Evolutionary conservation across 768 basidiomycete species (phyloP).

Genomic region (Boletus tomentosulus): DNA sequence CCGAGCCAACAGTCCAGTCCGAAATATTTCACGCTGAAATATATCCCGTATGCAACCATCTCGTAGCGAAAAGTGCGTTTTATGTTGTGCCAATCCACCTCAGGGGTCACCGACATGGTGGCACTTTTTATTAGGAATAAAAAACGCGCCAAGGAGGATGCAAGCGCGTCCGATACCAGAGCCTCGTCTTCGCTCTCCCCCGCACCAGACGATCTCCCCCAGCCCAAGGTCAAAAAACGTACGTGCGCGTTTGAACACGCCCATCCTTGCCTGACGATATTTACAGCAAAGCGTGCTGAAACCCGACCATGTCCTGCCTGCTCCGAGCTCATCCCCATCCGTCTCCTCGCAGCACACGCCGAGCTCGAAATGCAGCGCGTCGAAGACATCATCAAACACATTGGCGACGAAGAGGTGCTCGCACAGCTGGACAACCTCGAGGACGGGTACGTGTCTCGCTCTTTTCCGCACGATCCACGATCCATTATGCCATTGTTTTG

Average conservation of each 20-base stretch:
- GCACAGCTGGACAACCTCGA: conserved; percentile 46
- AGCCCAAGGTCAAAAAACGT: conserved; percentile 48
- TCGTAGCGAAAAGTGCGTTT: conserved; percentile 27
- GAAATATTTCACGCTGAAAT: neutral
- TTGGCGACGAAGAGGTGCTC: conserved; percentile 58
- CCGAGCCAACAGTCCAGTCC: neutral
- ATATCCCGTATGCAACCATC: conserved; percentile 9
- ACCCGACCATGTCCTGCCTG: conserved; percentile 75
- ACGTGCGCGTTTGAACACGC: conserved; percentile 18
- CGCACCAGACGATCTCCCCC: conserved; percentile 24
- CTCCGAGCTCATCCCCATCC: conserved; percentile 64
- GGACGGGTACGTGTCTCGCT: conserved; percentile 44
- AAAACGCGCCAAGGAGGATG: conserved; percentile 40
- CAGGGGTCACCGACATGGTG: neutral
- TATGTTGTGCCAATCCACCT: neutral
- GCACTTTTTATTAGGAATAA: conserved; percentile 38
- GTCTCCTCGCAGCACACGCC: conserved; percentile 62
- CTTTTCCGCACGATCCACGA: conserved; percentile 12
- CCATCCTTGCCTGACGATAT: neutral
- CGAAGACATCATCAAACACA: conserved; percentile 57
- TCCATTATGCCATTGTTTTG: conserved; percentile 30
- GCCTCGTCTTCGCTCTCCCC: conserved; percentile 34
- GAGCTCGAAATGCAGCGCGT: conserved; percentile 66
- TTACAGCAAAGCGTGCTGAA: conserved; percentile 65
- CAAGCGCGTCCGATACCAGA: conserved; percentile 9